Conservation (phyloP, 129 eudicot genomes). For the Deinandra increscens region DNA sequence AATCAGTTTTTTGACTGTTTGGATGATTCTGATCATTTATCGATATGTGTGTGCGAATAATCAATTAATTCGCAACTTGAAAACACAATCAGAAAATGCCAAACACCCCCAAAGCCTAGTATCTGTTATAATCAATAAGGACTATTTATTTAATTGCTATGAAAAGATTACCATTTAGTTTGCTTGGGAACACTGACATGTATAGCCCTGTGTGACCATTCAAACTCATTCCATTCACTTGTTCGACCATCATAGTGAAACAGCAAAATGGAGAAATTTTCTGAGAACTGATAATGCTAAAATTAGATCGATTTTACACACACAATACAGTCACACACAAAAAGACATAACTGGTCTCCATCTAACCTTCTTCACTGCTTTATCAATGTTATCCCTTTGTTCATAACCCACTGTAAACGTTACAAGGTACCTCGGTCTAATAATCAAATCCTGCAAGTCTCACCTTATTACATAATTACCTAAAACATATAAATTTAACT, state of each 20-base stretch:
- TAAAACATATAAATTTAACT: neutral
- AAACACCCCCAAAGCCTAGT: constrained; percentile 6
- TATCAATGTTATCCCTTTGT: constrained; percentile 41
- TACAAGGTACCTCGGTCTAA: constrained; percentile 42
- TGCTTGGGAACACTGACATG: constrained; percentile 47
- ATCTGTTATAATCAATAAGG: neutral
- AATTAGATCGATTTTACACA: constrained; percentile 18
- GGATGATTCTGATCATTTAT: neutral
- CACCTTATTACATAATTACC: constrained; percentile 7
- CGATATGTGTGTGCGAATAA: neutral
- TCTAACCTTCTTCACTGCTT: constrained; percentile 43
- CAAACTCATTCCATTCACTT: constrained; percentile 49
- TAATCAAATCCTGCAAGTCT: constrained; percentile 35
- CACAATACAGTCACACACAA: constrained; percentile 10
- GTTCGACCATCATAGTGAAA: constrained; percentile 49
- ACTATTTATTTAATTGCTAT: neutral
- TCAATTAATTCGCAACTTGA: neutral
- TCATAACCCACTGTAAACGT: constrained; percentile 47
- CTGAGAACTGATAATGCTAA: constrained; percentile 34
- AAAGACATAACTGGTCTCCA: neutral
- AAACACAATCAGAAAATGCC: neutral
- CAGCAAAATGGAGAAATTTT: constrained; percentile 40
- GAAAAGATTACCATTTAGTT: constrained; percentile 44
- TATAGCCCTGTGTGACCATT: constrained; percentile 45
- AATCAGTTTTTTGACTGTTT: neutral